These are phyloP conservation scores for Xylariaceae sp. DNA, from an alignment of 2,329 filamentous ascomycete species.

Conservation along the genomic window DNA sequence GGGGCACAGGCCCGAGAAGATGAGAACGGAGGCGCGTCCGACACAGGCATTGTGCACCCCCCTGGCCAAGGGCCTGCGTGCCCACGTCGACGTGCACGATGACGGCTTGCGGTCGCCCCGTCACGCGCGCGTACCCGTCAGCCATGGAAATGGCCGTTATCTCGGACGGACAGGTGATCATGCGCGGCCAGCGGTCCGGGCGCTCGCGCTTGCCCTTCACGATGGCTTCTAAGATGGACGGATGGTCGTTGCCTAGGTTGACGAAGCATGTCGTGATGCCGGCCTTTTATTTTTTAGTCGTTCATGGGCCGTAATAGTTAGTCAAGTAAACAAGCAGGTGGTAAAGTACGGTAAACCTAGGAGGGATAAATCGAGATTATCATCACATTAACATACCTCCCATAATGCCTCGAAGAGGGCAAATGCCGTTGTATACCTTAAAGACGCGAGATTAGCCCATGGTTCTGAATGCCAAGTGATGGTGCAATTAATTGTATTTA, in stretches of 20 bases:
- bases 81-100: constrained; percentile 72
- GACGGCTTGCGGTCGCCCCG: constrained; percentile 62
- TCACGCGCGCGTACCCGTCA: constrained; percentile 65
- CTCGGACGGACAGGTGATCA: constrained; percentile 59
- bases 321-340: too few species aligned
- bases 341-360: too few species aligned
- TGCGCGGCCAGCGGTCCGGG: constrained; percentile 54
- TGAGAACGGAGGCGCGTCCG: constrained; percentile 64
- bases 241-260: constrained; percentile 59
- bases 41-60: constrained; percentile 69
- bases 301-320: too few species aligned
- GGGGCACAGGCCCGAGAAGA: constrained; percentile 69
- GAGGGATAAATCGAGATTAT: too few species aligned
- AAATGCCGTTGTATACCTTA: constrained; percentile 60
- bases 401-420: constrained; percentile 70
- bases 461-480: too few species aligned
- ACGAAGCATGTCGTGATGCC: constrained; percentile 51
- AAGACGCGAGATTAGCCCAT: too few species aligned
- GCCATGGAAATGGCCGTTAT: constrained; percentile 75
- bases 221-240: constrained; percentile 67
- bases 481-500: too few species aligned
- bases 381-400: constrained; percentile 45
- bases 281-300: constrained; percentile 32
- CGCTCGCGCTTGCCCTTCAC: constrained; percentile 66
- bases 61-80: constrained; percentile 66